phyloP scores from a whole-genome alignment of 495 filamentous ascomycete species.

The Lichenothelia convexa region DNA sequence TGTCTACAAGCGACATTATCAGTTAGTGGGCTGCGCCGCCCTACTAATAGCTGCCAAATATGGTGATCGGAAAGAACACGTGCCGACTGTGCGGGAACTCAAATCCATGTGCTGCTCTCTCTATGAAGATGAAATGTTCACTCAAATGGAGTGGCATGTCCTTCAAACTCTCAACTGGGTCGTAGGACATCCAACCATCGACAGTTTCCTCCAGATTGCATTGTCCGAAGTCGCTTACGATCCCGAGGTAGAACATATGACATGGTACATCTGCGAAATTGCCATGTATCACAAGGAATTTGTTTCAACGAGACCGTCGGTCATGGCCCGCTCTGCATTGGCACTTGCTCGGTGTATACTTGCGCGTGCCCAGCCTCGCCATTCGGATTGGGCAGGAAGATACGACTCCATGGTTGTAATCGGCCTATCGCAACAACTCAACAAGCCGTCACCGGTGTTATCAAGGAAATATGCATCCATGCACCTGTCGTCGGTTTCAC shows the following conservation, averaged over 20 bases:
- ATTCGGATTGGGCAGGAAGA: slow-evolving; percentile 60
- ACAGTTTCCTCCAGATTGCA: slow-evolving; percentile 71
- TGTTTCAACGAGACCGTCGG: slow-evolving; percentile 71
- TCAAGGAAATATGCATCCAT: slow-evolving; percentile 72
- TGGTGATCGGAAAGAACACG: slow-evolving; percentile 92
- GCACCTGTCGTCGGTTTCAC: slow-evolving; percentile 65
- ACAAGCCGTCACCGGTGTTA: slow-evolving; percentile 71
- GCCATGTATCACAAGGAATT: slow-evolving; percentile 93
- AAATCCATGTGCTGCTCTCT: slow-evolving; percentile 98
- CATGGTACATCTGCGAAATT: slow-evolving; percentile 83
- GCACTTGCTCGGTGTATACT: slow-evolving; percentile 78
- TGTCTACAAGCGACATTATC: slow-evolving; percentile 99
- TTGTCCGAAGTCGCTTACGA: slow-evolving; percentile 50
- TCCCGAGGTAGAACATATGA: slow-evolving; percentile 82
- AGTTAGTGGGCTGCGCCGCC: slow-evolving; percentile 89
- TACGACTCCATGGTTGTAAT: slow-evolving; percentile 69
- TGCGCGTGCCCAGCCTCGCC: slow-evolving; percentile 52
- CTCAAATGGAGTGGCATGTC: slow-evolving; percentile 99
- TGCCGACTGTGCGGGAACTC: slow-evolving; percentile 85
- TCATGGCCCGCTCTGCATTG: slow-evolving; percentile 74
- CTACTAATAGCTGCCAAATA: slow-evolving; percentile 97
- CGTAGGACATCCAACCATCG: slow-evolving; percentile 87
- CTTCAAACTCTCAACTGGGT: slow-evolving; percentile 94
- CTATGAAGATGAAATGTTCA: slow-evolving; percentile 99
- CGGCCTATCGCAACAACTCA: slow-evolving; percentile 66